Percentiles rank a stretch among this genome's conserved stretches.
phyloP scores from a whole-genome alignment of 2,329 filamentous ascomycete genomes.

The Fusarium tanahbumbuense region DNA sequence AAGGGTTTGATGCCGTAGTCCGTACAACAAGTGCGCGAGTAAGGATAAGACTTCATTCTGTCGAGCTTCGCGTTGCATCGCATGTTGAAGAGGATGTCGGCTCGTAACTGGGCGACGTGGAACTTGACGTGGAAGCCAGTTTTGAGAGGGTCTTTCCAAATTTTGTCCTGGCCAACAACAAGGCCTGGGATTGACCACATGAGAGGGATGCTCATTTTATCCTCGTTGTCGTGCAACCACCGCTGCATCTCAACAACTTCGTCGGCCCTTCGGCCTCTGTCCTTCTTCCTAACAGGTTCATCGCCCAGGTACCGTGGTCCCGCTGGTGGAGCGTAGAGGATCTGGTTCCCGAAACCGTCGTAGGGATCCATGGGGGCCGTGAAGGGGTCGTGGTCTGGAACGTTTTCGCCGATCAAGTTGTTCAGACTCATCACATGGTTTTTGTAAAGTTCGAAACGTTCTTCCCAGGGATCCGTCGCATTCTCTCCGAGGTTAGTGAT shows the following conservation, averaged over 20 bases:
- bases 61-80: constrained; percentile 60
- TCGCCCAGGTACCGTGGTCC: constrained; percentile 35
- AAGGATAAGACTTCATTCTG: constrained; percentile 52
- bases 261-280: neutral
- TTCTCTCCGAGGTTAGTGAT: too few species aligned
- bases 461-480: neutral
- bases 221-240: neutral
- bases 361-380: constrained; percentile 32
- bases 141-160: constrained; percentile 3
- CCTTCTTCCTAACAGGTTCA: neutral
- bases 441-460: neutral
- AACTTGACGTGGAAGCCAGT: constrained; percentile 45
- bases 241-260: constrained; percentile 8
- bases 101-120: constrained; percentile 44
- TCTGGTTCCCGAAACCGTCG: constrained; percentile 43
- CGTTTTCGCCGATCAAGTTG: neutral
- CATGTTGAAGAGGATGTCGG: constrained; percentile 60
- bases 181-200: constrained; percentile 28
- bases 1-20: constrained; percentile 52
- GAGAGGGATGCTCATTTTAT: constrained; percentile 18
- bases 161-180: constrained; percentile 9
- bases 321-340: constrained; percentile 44
- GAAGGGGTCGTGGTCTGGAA: neutral
- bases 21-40: constrained; percentile 64
- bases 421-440: neutral